Evolutionary conservation across 164 flowering plant species (phyloP), one percentile per base, ranked within the genome.

Genomic region (Chloranthus sessilifolius): DNA sequence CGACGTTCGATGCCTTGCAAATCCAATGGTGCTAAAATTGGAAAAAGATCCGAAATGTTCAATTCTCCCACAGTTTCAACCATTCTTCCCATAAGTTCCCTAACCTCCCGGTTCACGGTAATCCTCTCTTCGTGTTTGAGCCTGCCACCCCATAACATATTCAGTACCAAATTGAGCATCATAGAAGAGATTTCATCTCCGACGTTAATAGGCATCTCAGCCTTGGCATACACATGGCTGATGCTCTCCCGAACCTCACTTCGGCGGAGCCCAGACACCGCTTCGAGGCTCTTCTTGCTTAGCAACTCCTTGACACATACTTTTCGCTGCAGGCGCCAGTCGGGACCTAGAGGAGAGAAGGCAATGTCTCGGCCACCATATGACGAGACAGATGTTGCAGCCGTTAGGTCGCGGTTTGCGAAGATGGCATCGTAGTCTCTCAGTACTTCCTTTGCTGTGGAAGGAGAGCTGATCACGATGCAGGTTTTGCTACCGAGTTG

Each of bases 91-190:
- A 21, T 31, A 33, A 50, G 41, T 9, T 37, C 22, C 26, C 33
- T 9, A 37, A 55, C 35, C 41, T 62, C 66, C 2, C 26, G n/a
- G 5, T 44, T 36, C 1, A 55, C n/a, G 7, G 23, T 43, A 15
- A 6, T 17, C 40, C 71, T 31, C 23, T 60, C 68, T 9, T 62
- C 58, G 5, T 55, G 82, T 9, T 55, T 31, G 10, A 73, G 29
- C 2, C 74, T 56, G 2, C 70, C 74, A 2, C 83, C 82, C 83
- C 83, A 81, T 53, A 78, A 3, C 74, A 70, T 76, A 35, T 55
- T 63, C 3, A 73, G 70, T 1, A 74, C 47, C 50, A 66, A 69
- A 28, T 74, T 68, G 12, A 74, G 36, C 23, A 58, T 42, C 2
- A 72, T 64, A 56, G 65, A n/a, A 36, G 79, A 74, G 58, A 60